Conservation (phyloP, 495 filamentous ascomycete genomes). For the Aspergillus hancockii region DNA sequence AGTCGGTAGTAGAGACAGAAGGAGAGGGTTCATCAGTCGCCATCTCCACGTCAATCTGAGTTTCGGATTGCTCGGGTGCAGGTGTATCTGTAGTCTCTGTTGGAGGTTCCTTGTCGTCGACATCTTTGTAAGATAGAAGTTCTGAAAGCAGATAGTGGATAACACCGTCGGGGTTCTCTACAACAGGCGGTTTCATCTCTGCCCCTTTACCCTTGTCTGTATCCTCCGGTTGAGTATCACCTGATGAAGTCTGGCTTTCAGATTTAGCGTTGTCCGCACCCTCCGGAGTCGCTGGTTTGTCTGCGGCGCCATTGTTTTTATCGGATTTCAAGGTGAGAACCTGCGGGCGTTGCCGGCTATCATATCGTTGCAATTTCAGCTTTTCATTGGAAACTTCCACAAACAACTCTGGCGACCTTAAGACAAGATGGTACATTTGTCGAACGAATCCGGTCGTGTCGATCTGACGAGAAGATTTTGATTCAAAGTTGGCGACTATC, state of each 20-base stretch:
- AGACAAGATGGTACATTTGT: slow-evolving; percentile 75
- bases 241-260: slow-evolving; percentile 27
- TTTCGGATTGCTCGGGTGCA: slow-evolving; percentile 34
- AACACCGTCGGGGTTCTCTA: slow-evolving; percentile 93
- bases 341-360: slow-evolving; percentile 58
- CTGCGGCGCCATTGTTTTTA: slow-evolving; percentile 30
- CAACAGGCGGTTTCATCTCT: slow-evolving; percentile 72
- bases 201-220: slow-evolving; percentile 66
- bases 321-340: slow-evolving; percentile 60
- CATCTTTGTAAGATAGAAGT: slow-evolving; percentile 86
- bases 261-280: slow-evolving; percentile 32
- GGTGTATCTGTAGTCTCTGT: slow-evolving; percentile 50
- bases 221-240: slow-evolving; percentile 43
- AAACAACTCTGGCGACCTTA: slow-evolving; percentile 84
- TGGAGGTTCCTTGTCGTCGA: slow-evolving; percentile 73
- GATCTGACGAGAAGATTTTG: slow-evolving; percentile 59
- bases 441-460: slow-evolving; percentile 75
- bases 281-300: slow-evolving; percentile 32
- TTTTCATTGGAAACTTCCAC: slow-evolving; percentile 89
- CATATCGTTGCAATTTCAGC: slow-evolving; percentile 66
- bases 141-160: slow-evolving; percentile 96
- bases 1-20: slow-evolving; percentile 38
- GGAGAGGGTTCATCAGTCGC: slow-evolving; percentile 39
- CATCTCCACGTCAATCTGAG: slow-evolving; percentile 56
- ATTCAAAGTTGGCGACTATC: slow-evolving; percentile 73